phyloP scores from a whole-genome alignment of 2,329 filamentous ascomycete genomes.

The Pyrenochaeta sp. region DNA sequence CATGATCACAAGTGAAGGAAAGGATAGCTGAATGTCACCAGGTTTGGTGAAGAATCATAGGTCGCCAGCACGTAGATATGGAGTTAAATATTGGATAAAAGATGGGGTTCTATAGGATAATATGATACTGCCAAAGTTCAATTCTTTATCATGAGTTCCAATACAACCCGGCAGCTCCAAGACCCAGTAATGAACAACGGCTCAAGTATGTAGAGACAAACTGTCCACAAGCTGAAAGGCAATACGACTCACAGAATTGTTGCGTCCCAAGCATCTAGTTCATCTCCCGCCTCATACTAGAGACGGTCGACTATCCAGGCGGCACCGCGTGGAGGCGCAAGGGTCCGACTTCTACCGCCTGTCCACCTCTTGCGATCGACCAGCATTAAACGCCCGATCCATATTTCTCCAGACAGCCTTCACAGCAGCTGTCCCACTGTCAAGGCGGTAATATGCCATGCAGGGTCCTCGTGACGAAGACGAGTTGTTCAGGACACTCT shows the following conservation, averaged over 20 bases:
- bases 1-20: too few relatives aligned
- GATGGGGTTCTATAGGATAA: too few relatives aligned
- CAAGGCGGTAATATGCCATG: background rate
- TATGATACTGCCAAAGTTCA: too few relatives aligned
- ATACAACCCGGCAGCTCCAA: too few relatives aligned
- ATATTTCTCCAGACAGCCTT: slow-evolving; percentile 29
- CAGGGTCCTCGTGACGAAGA: background rate
- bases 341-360: slow-evolving; percentile 48
- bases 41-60: too few relatives aligned
- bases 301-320: slow-evolving; percentile 42
- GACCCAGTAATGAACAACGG: background rate
- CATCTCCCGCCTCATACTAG: slow-evolving; percentile 22
- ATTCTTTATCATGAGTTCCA: too few relatives aligned
- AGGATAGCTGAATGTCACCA: too few relatives aligned
- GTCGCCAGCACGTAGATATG: too few relatives aligned
- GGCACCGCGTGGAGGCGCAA: slow-evolving; percentile 49
- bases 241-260: background rate
- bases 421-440: slow-evolving; percentile 21
- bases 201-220: background rate
- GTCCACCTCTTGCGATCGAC: slow-evolving; percentile 42
- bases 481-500: background rate
- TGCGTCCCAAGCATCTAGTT: slow-evolving; percentile 49
- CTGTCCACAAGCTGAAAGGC: background rate
- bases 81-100: too few relatives aligned
- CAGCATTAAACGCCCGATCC: slow-evolving; percentile 28